Percentiles rank a stretch among this genome's conserved stretches.
phyloP scores from a whole-genome alignment of 495 filamentous ascomycete species.

The Cryomyces minteri region DNA sequence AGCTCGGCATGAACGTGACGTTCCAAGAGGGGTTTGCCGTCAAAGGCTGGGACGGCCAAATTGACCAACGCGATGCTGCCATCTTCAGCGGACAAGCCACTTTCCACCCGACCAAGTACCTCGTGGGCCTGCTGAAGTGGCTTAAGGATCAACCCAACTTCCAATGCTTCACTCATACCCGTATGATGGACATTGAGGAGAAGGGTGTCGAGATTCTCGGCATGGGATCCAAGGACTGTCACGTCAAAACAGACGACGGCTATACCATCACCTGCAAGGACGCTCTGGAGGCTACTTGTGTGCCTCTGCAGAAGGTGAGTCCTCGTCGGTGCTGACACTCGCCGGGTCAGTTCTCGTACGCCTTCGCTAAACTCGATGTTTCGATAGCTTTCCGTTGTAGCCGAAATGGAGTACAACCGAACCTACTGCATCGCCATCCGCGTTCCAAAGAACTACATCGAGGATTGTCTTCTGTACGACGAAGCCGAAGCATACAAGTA shows the following conservation, averaged over 20 bases:
- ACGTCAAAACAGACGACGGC: conserved; percentile 26
- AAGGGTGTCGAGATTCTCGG: conserved; percentile 19
- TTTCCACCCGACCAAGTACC: conserved; percentile 39
- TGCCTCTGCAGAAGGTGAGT: conserved; percentile 31
- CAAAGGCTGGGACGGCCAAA: conserved; percentile 28
- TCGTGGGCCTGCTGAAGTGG: conserved; percentile 30
- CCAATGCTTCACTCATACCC: conserved; percentile 31
- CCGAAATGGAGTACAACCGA: conserved; percentile 29
- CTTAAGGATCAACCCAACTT: conserved; percentile 31
- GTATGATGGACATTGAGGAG: conserved; percentile 29
- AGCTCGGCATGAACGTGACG: conserved; percentile 23
- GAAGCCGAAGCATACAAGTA: conserved; percentile 35
- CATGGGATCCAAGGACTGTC: conserved; percentile 7
- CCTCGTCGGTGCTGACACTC: too few species aligned
- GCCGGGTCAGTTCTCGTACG: too few species aligned
- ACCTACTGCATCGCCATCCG: conserved; percentile 41
- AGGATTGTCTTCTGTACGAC: conserved; percentile 38
- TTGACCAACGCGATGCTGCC: conserved; percentile 31
- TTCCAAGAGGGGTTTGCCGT: conserved; percentile 21
- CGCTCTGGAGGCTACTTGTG: conserved; percentile 34
- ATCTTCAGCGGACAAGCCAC: conserved; percentile 32
- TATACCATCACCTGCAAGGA: conserved; percentile 28
- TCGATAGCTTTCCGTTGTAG: conserved; percentile 21
- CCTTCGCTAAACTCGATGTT: too few species aligned
- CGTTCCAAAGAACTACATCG: conserved; percentile 28